Base-by-base conservation (phyloP, 2,329 filamentous ascomycete genomes). In the Uncinocarpus reesii region DNA sequence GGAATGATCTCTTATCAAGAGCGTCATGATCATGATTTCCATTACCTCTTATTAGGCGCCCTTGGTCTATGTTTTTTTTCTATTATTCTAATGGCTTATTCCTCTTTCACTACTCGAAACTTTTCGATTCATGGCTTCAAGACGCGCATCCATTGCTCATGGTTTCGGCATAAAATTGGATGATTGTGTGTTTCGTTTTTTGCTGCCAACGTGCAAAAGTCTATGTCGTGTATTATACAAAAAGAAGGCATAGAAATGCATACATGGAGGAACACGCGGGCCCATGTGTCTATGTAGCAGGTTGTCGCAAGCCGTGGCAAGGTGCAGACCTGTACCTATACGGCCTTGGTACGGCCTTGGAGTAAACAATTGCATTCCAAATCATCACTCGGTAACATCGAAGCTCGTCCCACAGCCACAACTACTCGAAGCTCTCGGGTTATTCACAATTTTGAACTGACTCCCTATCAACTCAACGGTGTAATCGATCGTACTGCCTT, bases 351-450 rank as follows among this genome's bases (percentile, higher is more conserved):
- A 34, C n/a, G n/a, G n/a, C n/a, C n/a, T n/a, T n/a, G n/a, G n/a
- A n/a, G n/a, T 18, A 18, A 16, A 35, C 4, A 35, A 18, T 16
- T 35, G n/a, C 10, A 16, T 10, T 16, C 26, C 7, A 29, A 29
- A 16, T 13, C 32, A 29, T 52, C 47, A 53, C 31, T 51, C 47
- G 18, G 31, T 43, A 23, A 96, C 87, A 69, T 96, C 92, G 67
- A 98, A 98, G 64, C 90, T 96, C 13, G 90, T 95, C 6, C 92
- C 92, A 67, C 92, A 98, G 1, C 92, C 92, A 71, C 92, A 98
- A 65, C 86, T 95, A 67, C 89, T 96, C 50, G 84, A 87, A 3
- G 92, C 92, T 34, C 80, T 73, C 0, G 92, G 92, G 61, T 96
- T 98, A 58, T 94, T 89, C 52, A 87, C 82, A 60, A 98, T 88